phyloP scores from a whole-genome alignment of 2,329 filamentous ascomycete genomes.

The Sporothrix mexicana region DNA sequence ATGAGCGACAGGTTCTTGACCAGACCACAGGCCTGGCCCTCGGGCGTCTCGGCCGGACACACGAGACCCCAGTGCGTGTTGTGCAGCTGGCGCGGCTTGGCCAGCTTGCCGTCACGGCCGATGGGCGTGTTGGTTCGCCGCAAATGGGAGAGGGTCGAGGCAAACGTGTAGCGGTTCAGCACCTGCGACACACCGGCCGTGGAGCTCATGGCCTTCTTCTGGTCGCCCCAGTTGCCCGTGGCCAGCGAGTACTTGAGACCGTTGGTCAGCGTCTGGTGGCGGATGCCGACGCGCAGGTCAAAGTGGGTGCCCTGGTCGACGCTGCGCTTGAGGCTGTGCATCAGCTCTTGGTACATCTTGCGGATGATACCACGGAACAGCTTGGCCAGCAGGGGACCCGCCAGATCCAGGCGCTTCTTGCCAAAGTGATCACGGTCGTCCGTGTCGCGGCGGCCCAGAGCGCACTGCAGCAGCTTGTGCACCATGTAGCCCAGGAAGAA shows the following conservation, averaged over 20 bases:
- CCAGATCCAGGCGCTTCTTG: slow-evolving; percentile 96
- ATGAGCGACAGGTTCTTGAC: slow-evolving; percentile 98
- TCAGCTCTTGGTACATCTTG: slow-evolving; percentile 88
- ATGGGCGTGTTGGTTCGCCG: slow-evolving; percentile 97
- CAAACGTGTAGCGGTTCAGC: slow-evolving; percentile 95
- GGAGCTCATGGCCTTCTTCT: slow-evolving; percentile 95
- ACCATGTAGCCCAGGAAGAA: slow-evolving; percentile 99
- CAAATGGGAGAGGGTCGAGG: slow-evolving; percentile 95
- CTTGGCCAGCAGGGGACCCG: slow-evolving; percentile 92
- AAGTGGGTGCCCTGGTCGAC: slow-evolving; percentile 90
- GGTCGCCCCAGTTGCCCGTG: slow-evolving; percentile 98
- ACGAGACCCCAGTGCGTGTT: slow-evolving; percentile 99
- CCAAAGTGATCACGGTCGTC: slow-evolving; percentile 99
- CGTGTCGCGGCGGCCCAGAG: slow-evolving; percentile 87
- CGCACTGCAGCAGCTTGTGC: slow-evolving; percentile 90
- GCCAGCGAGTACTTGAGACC: slow-evolving; percentile 96
- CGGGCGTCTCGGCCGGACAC: slow-evolving; percentile 95
- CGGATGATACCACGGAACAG: slow-evolving; percentile 92
- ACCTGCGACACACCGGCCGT: slow-evolving; percentile 98
- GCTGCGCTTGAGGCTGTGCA: slow-evolving; percentile 87
- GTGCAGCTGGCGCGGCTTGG: slow-evolving; percentile 95
- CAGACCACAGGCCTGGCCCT: slow-evolving; percentile 96
- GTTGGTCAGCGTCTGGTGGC: slow-evolving; percentile 87
- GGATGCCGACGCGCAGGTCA: slow-evolving; percentile 88
- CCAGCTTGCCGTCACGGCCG: slow-evolving; percentile 95